A percentile compares a stretch with the other conserved stretches of the same genome.
phyloP scores from a whole-genome alignment of 2,329 filamentous ascomycete genomes.

The Ophiocordyceps camponoti-floridani region DNA sequence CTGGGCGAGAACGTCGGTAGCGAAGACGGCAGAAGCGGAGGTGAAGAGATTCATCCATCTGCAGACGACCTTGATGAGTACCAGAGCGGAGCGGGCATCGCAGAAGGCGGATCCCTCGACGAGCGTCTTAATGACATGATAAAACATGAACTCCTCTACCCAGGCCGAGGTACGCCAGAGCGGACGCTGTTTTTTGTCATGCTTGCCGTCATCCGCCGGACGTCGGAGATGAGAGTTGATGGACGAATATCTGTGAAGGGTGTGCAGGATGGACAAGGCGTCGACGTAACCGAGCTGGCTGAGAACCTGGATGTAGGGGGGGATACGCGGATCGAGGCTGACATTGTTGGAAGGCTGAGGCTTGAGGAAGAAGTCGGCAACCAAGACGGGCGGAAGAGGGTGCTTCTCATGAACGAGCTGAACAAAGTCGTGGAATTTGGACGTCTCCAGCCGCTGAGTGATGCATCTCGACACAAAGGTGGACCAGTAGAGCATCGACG shows the following conservation, averaged over 20 bases:
- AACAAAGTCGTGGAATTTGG: constrained; percentile 33
- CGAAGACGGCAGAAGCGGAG: constrained; percentile 28
- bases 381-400: constrained; percentile 28
- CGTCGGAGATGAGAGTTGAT: constrained; percentile 17
- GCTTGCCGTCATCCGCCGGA: constrained; percentile 1
- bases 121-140: constrained; percentile 80
- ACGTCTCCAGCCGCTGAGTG: constrained; percentile 29
- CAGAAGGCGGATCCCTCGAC: constrained; percentile 33
- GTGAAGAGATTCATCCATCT: constrained; percentile 43
- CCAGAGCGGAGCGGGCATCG: constrained; percentile 27
- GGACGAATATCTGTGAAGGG: constrained; percentile 39
- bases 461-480: constrained; percentile 33
- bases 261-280: constrained; percentile 33
- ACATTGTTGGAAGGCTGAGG: constrained; percentile 29
- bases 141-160: constrained; percentile 80
- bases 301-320: constrained; percentile 40
- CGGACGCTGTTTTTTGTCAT: constrained; percentile 7
- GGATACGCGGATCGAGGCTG: constrained; percentile 39
- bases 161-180: constrained; percentile 40
- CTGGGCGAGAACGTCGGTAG: constrained; percentile 27
- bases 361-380: constrained; percentile 41
- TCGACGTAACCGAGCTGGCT: constrained; percentile 32
- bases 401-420: constrained; percentile 29
- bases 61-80: constrained; percentile 29
- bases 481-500: constrained; percentile 25